phyloP scores from a whole-genome alignment of 305 asterid species.

The Caryopteris hybrid region DNA sequence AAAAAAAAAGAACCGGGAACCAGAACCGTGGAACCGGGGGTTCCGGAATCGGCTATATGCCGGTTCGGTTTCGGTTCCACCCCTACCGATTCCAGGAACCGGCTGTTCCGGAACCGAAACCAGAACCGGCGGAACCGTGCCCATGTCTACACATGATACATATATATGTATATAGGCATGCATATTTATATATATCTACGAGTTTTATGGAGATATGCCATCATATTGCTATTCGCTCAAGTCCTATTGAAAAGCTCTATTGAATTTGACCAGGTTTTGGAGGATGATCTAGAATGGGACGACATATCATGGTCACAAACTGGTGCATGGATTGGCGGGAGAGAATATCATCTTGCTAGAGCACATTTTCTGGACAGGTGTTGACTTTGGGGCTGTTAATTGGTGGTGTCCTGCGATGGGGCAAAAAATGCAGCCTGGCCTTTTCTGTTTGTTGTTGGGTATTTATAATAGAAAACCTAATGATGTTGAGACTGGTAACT shows the following conservation, averaged over 20 bases:
- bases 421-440: not conserved
- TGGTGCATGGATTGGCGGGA: constrained; percentile 81
- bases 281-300: constrained; percentile 88
- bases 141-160: too few species aligned
- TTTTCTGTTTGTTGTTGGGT: constrained; percentile 1
- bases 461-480: not conserved
- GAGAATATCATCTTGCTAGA: constrained; percentile 80
- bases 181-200: not conserved
- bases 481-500: not conserved
- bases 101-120: too few species aligned
- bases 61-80: too few species aligned
- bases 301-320: constrained; percentile 83
- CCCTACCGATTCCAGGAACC: too few species aligned
- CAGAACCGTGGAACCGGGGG: too few species aligned
- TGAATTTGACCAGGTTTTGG: constrained; percentile 59
- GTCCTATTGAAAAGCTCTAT: not conserved
- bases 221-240: not conserved
- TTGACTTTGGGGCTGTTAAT: not conserved
- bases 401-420: not conserved
- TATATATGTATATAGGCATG: not conserved
- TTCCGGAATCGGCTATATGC: too few species aligned
- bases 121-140: too few species aligned
- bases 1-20: too few species aligned
- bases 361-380: constrained; percentile 57
- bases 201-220: not conserved